phyloP scores from a whole-genome alignment of 768 basidiomycete genomes.

The Mycena olivaceomarginata region DNA sequence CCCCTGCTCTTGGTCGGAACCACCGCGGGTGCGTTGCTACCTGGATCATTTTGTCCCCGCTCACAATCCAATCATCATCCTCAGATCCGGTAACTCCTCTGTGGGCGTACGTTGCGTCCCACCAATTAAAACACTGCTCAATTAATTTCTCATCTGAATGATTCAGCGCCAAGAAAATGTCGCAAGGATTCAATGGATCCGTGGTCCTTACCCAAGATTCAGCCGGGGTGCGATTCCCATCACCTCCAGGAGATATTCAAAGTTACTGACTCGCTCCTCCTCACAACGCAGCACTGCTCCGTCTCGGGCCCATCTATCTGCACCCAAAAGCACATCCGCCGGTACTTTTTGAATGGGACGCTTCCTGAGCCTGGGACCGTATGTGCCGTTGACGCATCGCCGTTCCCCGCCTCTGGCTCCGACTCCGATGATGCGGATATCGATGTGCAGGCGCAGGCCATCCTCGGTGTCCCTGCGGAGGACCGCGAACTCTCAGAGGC shows the following conservation, averaged over 20 bases:
- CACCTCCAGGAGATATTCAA: not conserved
- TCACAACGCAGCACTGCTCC: slow-evolving; percentile 43
- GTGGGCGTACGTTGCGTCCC: slow-evolving; percentile 30
- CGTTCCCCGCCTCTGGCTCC: slow-evolving; percentile 11
- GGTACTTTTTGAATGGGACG: not conserved
- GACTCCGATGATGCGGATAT: not conserved
- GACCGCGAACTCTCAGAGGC: slow-evolving; percentile 3
- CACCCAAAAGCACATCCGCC: not conserved
- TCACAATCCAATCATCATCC: not conserved
- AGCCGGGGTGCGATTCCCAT: slow-evolving; percentile 22
- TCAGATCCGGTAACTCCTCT: slow-evolving; percentile 47
- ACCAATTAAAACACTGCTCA: not conserved
- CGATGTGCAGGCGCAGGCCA: not conserved
- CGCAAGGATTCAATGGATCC: slow-evolving; percentile 42
- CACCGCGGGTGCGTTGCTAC: slow-evolving; percentile 43
- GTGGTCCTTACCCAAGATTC: slow-evolving; percentile 34
- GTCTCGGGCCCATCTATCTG: slow-evolving; percentile 27
- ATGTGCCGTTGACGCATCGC: slow-evolving; percentile 7
- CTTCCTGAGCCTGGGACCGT: not conserved
- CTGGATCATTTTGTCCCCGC: not conserved
- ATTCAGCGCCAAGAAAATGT: slow-evolving; percentile 45
- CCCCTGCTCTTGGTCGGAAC: slow-evolving; percentile 31
- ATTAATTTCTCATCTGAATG: not conserved
- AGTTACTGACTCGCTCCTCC: not conserved
- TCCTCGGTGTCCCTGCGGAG: slow-evolving; percentile 4